phyloP scores from a whole-genome alignment of 148 eudicot species.

The Talinum fruticosum region DNA sequence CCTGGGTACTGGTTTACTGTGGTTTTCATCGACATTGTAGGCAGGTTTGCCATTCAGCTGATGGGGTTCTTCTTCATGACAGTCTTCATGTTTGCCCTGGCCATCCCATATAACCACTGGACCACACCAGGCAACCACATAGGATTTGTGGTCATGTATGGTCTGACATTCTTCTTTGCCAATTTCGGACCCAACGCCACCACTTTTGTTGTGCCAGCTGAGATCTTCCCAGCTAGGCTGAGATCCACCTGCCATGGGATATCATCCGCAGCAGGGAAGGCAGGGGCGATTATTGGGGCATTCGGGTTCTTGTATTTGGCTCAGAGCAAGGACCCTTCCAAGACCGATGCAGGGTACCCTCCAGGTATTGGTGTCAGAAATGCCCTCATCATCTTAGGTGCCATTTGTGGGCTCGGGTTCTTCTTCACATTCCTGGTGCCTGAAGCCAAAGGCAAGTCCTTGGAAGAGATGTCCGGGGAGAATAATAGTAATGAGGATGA shows the following conservation, averaged over 20 bases:
- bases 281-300: slow-evolving; percentile 79
- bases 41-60: slow-evolving; percentile 62
- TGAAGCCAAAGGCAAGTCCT: slow-evolving; percentile 72
- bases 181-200: slow-evolving; percentile 92
- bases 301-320: slow-evolving; percentile 77
- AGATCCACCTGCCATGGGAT: slow-evolving; percentile 93
- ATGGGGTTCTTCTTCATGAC: slow-evolving; percentile 85
- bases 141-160: slow-evolving; percentile 73
- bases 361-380: slow-evolving; percentile 68
- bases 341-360: slow-evolving; percentile 65
- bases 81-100: slow-evolving; percentile 71
- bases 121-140: slow-evolving; percentile 44
- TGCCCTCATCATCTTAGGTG: slow-evolving; percentile 55
- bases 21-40: slow-evolving; percentile 50
- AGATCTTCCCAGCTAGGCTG: slow-evolving; percentile 80
- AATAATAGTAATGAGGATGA: slow-evolving; percentile 50
- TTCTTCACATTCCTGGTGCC: slow-evolving; percentile 68
- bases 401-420: slow-evolving; percentile 50
- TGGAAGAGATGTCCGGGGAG: slow-evolving; percentile 75
- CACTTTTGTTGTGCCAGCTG: slow-evolving; percentile 80
- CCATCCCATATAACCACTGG: slow-evolving; percentile 77
- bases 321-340: slow-evolving; percentile 32
- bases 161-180: slow-evolving; percentile 73
- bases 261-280: slow-evolving; percentile 81
- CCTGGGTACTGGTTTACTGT: slow-evolving; percentile 96